A percentile compares a stretch with the other conserved stretches of the same genome.
Evolutionary conservation across 2,329 filamentous ascomycete genomes (phyloP).

Genomic region (Botrytis deweyae): DNA sequence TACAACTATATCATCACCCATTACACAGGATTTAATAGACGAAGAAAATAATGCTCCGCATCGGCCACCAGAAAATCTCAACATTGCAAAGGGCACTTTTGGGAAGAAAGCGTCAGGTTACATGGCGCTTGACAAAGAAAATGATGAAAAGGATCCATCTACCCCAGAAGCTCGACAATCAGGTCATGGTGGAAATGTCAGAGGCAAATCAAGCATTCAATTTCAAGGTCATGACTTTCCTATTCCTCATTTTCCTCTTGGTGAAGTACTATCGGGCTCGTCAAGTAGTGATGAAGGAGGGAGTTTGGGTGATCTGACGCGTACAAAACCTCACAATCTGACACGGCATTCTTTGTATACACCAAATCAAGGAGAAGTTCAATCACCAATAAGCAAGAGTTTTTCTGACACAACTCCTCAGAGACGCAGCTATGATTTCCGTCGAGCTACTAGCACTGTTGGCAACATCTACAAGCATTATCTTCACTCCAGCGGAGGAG

Average conservation of each 20-base stretch:
- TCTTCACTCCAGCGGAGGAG: slow-evolving; percentile 21
- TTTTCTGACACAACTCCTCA: slow-evolving; percentile 21
- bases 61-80: slow-evolving; percentile 15
- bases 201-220: slow-evolving; percentile 6
- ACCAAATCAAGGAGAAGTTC: slow-evolving; percentile 5
- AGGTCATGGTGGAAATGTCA: background rate
- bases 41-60: background rate
- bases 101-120: background rate
- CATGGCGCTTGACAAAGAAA: slow-evolving; percentile 1
- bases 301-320: slow-evolving; percentile 7
- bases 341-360: slow-evolving; percentile 18
- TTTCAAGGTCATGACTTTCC: slow-evolving; percentile 13
- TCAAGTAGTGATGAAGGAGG: slow-evolving; percentile 17
- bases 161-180: slow-evolving; percentile 5
- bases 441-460: slow-evolving; percentile 34
- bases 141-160: background rate
- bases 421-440: slow-evolving; percentile 20
- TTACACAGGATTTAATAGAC: slow-evolving; percentile 11
- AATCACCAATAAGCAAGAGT: slow-evolving; percentile 21
- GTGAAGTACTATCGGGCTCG: slow-evolving; percentile 19
- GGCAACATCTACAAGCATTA: slow-evolving; percentile 37
- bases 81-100: slow-evolving; percentile 2
- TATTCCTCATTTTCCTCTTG: slow-evolving; percentile 19
- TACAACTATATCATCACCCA: slow-evolving; percentile 14
- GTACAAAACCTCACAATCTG: background rate